Conservation (phyloP, 2,329 filamentous ascomycete genomes). For the Chaetomium sp. region DNA sequence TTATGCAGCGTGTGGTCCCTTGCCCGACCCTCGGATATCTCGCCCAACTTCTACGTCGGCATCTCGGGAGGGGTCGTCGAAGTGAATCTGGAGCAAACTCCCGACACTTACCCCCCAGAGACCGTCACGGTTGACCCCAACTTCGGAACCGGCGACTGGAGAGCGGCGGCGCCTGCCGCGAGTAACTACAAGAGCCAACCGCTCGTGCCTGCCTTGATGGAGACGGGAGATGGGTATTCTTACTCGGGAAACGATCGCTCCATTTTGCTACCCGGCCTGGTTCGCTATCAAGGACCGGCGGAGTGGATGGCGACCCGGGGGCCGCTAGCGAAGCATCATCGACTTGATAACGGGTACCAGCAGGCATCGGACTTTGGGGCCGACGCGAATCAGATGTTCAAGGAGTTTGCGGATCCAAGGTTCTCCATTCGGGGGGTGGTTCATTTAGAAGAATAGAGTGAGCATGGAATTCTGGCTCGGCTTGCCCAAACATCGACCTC, state of each 20-base stretch:
- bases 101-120: constrained; percentile 15
- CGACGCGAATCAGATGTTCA: neutral
- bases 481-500: neutral
- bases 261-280: constrained; percentile 32
- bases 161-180: neutral
- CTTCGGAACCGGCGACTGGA: constrained; percentile 32
- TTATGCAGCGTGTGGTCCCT: constrained; percentile 49
- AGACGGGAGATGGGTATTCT: constrained; percentile 33
- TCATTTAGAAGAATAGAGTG: neutral
- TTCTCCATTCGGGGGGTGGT: neutral
- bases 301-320: constrained; percentile 5
- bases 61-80: constrained; percentile 53
- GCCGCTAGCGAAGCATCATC: constrained; percentile 29
- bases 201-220: constrained; percentile 31
- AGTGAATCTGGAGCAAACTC: constrained; percentile 39
- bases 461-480: neutral
- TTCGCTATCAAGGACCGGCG: constrained; percentile 25
- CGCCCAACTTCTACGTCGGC: constrained; percentile 54
- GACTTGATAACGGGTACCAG: constrained; percentile 36
- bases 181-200: constrained; percentile 24
- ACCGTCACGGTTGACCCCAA: constrained; percentile 28
- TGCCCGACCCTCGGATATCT: constrained; percentile 50
- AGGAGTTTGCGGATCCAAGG: neutral
- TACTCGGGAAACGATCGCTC: constrained; percentile 30
- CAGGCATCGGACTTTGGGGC: constrained; percentile 26